These are phyloP conservation scores for Adenanthera pavonina DNA, from an alignment of 306 rosid species.

Conservation along the genomic window DNA sequence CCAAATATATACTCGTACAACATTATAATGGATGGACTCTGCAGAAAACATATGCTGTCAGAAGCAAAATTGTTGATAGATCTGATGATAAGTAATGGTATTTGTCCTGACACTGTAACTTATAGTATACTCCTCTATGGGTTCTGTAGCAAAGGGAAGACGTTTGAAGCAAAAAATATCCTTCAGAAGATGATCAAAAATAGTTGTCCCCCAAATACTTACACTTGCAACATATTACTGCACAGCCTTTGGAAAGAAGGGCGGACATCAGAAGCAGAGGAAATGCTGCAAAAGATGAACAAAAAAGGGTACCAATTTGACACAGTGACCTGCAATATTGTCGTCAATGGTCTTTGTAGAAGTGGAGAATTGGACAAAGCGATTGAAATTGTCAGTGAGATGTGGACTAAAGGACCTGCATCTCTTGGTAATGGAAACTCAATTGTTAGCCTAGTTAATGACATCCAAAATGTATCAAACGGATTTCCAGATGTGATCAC, in stretches of 20 bases:
- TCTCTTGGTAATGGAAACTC: no score
- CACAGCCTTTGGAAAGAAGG: slow-evolving; percentile 94
- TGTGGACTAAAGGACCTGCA: no score
- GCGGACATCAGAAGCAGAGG: slow-evolving; percentile 79
- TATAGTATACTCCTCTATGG: slow-evolving; percentile 81
- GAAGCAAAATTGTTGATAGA: slow-evolving; percentile 74
- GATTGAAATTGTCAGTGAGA: slow-evolving; percentile 4
- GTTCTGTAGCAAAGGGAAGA: slow-evolving; percentile 75
- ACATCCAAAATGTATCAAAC: no score
- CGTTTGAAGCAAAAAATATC: slow-evolving; percentile 70
- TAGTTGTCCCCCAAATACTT: slow-evolving; percentile 74
- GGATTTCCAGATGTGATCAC: no score
- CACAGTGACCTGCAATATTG: slow-evolving; percentile 82
- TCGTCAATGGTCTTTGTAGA: slow-evolving; percentile 84
- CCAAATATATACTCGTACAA: slow-evolving; percentile 74
- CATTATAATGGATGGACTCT: slow-evolving; percentile 76
- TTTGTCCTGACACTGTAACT: slow-evolving; percentile 70
- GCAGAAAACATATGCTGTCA: slow-evolving; percentile 68
- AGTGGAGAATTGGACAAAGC: slow-evolving; percentile 75
- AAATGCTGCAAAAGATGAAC: slow-evolving; percentile 79
- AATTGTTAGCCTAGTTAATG: no score
- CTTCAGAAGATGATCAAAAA: slow-evolving; percentile 75
- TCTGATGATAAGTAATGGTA: slow-evolving; percentile 63
- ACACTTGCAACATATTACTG: slow-evolving; percentile 83
- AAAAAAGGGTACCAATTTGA: slow-evolving; percentile 72